A percentile compares a stretch with the other conserved stretches of the same genome.
These are phyloP conservation scores for Suillus fuscotomentosus DNA, from an alignment of 768 basidiomycete species.

Conservation along the genomic window DNA sequence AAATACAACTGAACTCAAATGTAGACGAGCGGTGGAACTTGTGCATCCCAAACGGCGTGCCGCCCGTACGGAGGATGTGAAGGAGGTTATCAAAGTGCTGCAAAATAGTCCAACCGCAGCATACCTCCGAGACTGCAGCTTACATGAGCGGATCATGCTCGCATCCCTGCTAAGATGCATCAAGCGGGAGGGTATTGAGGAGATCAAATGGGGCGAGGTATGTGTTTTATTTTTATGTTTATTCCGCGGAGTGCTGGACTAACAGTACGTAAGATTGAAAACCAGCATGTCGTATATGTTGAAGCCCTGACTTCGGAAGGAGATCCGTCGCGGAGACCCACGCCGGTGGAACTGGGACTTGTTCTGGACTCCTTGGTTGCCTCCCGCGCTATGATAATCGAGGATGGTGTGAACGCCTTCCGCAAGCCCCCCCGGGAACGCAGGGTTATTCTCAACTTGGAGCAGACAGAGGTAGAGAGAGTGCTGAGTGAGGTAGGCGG, in stretches of 20 bases:
- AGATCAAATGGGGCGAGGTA: slow-evolving; percentile 84
- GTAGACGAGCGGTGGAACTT: slow-evolving; percentile 81
- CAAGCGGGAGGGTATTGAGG: slow-evolving; percentile 80
- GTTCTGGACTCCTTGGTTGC: slow-evolving; percentile 78
- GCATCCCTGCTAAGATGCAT: slow-evolving; percentile 81
- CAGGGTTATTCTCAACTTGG: slow-evolving; percentile 78
- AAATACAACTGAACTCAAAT: neutral
- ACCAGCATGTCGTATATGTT: slow-evolving; percentile 74
- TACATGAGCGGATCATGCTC: slow-evolving; percentile 88
- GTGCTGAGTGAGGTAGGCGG: slow-evolving; percentile 83
- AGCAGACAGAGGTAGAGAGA: slow-evolving; percentile 81
- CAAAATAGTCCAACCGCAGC: slow-evolving; percentile 89
- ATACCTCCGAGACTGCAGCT: slow-evolving; percentile 77
- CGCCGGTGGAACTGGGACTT: slow-evolving; percentile 57
- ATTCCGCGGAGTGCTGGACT: slow-evolving; percentile 4
- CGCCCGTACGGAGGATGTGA: slow-evolving; percentile 71
- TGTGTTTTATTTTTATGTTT: slow-evolving; percentile 18
- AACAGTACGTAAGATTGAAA: slow-evolving; percentile 49
- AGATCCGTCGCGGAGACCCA: slow-evolving; percentile 60
- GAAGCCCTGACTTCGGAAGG: slow-evolving; percentile 57
- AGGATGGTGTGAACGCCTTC: slow-evolving; percentile 53
- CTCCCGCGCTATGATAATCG: slow-evolving; percentile 73
- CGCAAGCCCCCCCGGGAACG: slow-evolving; percentile 65
- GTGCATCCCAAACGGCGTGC: slow-evolving; percentile 49
- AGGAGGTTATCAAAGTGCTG: slow-evolving; percentile 78